phyloP scores from a whole-genome alignment of 2,329 filamentous ascomycete genomes.

The Trichoderma koningii region DNA sequence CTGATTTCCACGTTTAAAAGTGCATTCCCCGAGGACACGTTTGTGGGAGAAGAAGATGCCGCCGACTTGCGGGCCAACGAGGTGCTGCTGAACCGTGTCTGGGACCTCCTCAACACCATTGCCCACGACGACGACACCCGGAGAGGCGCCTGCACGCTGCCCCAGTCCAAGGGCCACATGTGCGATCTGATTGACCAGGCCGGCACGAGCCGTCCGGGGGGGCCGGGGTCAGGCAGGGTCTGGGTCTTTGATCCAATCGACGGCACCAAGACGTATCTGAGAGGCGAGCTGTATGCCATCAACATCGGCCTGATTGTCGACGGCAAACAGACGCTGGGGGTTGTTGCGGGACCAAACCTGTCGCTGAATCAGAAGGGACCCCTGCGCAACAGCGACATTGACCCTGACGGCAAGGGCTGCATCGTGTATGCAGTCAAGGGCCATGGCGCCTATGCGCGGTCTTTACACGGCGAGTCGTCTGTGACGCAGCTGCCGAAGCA shows the following conservation, averaged over 20 bases:
- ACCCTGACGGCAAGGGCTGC: conserved; percentile 48
- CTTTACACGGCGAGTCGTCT: conserved; percentile 37
- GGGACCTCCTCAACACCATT: conserved; percentile 45
- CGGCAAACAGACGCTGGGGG: conserved; percentile 52
- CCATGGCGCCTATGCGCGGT: conserved; percentile 51
- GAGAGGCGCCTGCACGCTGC: conserved; percentile 37
- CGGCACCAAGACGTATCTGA: conserved; percentile 59
- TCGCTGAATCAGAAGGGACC: conserved; percentile 43
- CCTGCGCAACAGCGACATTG: conserved; percentile 48
- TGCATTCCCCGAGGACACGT: conserved; percentile 53
- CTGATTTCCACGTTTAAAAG: conserved; percentile 52
- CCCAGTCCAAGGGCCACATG: conserved; percentile 47
- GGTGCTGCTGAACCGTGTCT: conserved; percentile 50
- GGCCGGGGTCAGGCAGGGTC: conserved; percentile 42
- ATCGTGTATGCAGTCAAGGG: conserved; percentile 54
- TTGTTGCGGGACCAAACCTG: conserved; percentile 53
- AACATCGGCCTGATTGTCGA: conserved; percentile 57
- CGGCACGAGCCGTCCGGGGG: conserved; percentile 44
- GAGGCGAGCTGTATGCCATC: conserved; percentile 58
- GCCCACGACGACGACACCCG: conserved; percentile 34
- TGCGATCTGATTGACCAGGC: conserved; percentile 58
- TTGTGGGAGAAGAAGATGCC: conserved; percentile 60
- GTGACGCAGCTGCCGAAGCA: neutral
- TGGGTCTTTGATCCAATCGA: conserved; percentile 66
- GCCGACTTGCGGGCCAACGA: conserved; percentile 48